Evolutionary conservation across 2,329 filamentous ascomycete genomes (phyloP).

Genomic region (Didymella arachidicola): DNA sequence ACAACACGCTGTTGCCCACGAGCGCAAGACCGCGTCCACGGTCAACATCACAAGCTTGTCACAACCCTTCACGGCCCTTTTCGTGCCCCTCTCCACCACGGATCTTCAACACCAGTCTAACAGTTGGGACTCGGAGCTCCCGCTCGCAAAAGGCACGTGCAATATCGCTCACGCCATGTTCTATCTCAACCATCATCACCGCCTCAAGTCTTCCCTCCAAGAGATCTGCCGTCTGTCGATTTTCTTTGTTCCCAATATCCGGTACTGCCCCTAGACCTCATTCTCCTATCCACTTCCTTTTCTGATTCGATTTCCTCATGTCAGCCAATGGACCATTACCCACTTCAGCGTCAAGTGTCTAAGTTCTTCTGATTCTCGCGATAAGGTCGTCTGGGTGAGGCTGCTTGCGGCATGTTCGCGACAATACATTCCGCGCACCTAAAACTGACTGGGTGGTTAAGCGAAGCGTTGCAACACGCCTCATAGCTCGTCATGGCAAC

Average conservation of each 20-base stretch:
- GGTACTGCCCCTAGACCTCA: conserved; percentile 25
- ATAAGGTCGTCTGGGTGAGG: conserved; percentile 25
- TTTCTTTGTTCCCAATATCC: conserved; percentile 17
- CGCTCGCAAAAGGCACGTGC: conserved; percentile 20
- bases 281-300: conserved; percentile 18
- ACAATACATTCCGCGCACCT: conserved; percentile 27
- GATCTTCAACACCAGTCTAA: not conserved
- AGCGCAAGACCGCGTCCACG: conserved; percentile 2
- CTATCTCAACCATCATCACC: conserved; percentile 8
- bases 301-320: conserved; percentile 3
- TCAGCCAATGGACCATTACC: conserved; percentile 8
- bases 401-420: conserved; percentile 39
- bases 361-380: conserved; percentile 15
- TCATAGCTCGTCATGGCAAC: conserved; percentile 9
- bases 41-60: conserved; percentile 11
- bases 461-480: conserved; percentile 19
- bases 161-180: conserved; percentile 13
- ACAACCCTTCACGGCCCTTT: conserved; percentile 3
- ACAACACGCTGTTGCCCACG: conserved; percentile 12
- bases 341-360: conserved; percentile 14
- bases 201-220: conserved; percentile 1
- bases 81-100: conserved; percentile 4
- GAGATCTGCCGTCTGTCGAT: not conserved
- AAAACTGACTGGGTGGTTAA: conserved; percentile 20
- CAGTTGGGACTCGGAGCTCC: conserved; percentile 14